Conservation (phyloP, 139 green algal species). For the Raphidocelis subcapitata region DNA sequence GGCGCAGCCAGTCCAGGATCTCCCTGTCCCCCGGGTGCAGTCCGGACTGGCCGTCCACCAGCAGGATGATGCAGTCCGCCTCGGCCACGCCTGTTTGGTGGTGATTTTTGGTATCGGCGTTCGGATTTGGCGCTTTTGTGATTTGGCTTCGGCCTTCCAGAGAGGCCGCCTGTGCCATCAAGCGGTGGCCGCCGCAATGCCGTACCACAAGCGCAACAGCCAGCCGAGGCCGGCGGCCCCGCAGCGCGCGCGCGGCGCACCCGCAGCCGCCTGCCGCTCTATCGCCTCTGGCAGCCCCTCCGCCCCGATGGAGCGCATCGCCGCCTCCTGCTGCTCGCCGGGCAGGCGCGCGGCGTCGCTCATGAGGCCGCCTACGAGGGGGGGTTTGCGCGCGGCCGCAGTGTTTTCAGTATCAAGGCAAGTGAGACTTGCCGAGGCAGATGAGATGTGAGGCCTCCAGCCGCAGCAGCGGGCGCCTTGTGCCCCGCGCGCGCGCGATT, state of each 20-base stretch:
- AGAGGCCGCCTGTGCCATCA: no score
- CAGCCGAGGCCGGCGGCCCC: no score
- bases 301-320: slow-evolving; percentile 62
- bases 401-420: background rate
- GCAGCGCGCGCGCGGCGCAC: slow-evolving; percentile 16
- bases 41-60: slow-evolving; percentile 90
- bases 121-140: no score
- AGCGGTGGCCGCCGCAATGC: no score
- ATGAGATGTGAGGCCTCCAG: no score
- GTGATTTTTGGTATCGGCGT: no score
- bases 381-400: background rate
- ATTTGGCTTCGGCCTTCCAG: no score
- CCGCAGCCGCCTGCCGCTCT: slow-evolving; percentile 85
- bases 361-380: slow-evolving; percentile 85
- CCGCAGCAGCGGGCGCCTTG: no score
- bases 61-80: slow-evolving; percentile 81
- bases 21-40: slow-evolving; percentile 81
- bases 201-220: no score
- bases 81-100: slow-evolving; percentile 83
- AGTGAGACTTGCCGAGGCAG: no score
- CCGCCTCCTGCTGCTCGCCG: slow-evolving; percentile 45
- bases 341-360: slow-evolving; percentile 70
- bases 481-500: no score
- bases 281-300: slow-evolving; percentile 77
- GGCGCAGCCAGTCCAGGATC: slow-evolving; percentile 88